These are phyloP conservation scores for Colletotrichum chlorophyti DNA, from an alignment of 2,329 filamentous ascomycete species.

Conservation along the genomic window DNA sequence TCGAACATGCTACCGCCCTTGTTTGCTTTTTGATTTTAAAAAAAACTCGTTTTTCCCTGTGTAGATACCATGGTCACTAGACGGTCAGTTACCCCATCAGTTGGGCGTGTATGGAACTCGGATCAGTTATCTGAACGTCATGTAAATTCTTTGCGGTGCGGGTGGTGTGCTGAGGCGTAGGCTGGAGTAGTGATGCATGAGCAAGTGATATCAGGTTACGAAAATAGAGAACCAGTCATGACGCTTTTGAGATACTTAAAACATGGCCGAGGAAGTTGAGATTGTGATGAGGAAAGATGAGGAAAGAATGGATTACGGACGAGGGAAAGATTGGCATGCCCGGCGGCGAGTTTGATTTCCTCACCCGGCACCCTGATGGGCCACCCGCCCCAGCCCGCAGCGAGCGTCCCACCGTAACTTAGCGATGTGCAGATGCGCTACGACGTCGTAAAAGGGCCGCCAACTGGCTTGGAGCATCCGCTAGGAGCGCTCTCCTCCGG, in stretches of 20 bases:
- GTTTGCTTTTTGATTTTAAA: no score
- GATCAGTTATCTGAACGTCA: background rate
- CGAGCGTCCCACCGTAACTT: conserved; percentile 7
- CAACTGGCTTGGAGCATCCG: background rate
- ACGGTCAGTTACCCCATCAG: background rate
- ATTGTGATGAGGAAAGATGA: background rate
- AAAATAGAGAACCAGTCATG: no score
- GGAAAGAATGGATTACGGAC: background rate
- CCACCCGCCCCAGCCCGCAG: background rate
- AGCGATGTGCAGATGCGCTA: conserved; percentile 1
- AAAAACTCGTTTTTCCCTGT: conserved; percentile 10
- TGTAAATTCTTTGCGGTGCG: background rate
- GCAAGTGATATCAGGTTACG: no score
- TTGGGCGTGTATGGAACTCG: background rate
- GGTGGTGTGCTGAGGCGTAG: no score
- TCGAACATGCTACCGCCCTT: conserved; percentile 19
- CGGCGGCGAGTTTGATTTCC: background rate
- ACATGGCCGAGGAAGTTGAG: no score
- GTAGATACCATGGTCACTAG: conserved; percentile 23
- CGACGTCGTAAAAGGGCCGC: conserved; percentile 3
- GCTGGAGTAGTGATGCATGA: background rate
- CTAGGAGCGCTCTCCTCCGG: background rate
- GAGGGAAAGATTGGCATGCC: no score
- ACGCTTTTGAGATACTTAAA: no score
- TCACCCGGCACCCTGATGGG: background rate